These are phyloP conservation scores for Quercus cerris DNA, from an alignment of 306 rosid species.

Conservation along the genomic window DNA sequence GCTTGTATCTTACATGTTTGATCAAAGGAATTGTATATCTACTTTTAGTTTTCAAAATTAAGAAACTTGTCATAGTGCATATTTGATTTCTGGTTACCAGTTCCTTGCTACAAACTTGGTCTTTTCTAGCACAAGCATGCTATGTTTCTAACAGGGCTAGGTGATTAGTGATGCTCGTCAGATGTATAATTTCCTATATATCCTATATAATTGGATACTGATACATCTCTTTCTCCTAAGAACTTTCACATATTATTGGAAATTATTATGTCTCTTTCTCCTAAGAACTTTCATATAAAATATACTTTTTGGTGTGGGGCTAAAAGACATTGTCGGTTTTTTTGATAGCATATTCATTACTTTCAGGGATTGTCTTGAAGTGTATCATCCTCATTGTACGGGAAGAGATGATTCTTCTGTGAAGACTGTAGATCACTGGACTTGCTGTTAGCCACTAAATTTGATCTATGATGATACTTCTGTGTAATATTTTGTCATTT, in stretches of 20 bases:
- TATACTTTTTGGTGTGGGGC: constrained; percentile 9
- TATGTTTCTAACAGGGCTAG: constrained; percentile 9
- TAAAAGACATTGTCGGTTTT: too few species aligned
- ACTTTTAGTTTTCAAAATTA: not conserved
- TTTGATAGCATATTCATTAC: not conserved
- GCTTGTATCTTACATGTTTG: too few species aligned
- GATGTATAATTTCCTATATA: not conserved
- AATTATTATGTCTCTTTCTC: not conserved
- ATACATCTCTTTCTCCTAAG: too few species aligned
- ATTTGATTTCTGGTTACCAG: not conserved
- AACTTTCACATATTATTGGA: too few species aligned
- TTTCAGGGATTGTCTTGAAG: constrained; percentile 66
- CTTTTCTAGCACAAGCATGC: not conserved
- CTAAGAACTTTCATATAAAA: not conserved
- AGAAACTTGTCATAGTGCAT: not conserved
- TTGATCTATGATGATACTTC: constrained; percentile 21
- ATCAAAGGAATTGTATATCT: too few species aligned
- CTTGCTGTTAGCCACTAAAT: constrained; percentile 44
- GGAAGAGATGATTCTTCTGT: constrained; percentile 43
- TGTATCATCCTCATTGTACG: constrained; percentile 56
- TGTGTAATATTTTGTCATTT: constrained; percentile 6
- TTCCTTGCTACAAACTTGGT: not conserved
- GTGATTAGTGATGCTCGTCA: not conserved
- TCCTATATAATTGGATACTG: not conserved
- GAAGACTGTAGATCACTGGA: constrained; percentile 30